phyloP scores from a whole-genome alignment of 129 eudicot genomes.

The Smallanthus sonchifolius region DNA sequence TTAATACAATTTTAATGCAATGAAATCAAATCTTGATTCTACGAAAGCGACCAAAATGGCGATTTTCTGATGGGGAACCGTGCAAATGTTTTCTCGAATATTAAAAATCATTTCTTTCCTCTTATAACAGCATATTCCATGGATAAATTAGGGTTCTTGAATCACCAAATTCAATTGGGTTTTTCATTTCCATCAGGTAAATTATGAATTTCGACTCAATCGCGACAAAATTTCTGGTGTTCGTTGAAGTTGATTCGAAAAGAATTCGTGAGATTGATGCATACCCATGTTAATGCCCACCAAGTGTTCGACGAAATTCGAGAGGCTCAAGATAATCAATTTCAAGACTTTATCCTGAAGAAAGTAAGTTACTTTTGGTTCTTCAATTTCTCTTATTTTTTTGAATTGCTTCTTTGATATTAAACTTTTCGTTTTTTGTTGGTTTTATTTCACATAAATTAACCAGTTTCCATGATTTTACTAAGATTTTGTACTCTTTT shows the following conservation, averaged over 20 bases:
- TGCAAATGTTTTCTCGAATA: slow-evolving; percentile 11
- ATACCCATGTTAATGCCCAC: slow-evolving; percentile 7
- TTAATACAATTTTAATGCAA: slow-evolving; percentile 8
- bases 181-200: neutral
- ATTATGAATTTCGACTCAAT: neutral
- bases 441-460: neutral
- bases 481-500: neutral
- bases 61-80: slow-evolving; percentile 14
- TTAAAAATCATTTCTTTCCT: slow-evolving; percentile 7
- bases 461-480: neutral
- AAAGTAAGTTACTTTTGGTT: slow-evolving; percentile 13
- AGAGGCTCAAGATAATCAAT: neutral
- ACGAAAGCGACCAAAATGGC: slow-evolving; percentile 19
- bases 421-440: neutral
- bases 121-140: neutral
- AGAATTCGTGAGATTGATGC: neutral
- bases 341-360: neutral
- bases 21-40: slow-evolving; percentile 1
- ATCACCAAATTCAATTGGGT: neutral
- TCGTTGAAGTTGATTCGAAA: neutral
- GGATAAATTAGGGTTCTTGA: neutral
- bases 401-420: neutral
- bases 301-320: slow-evolving; percentile 18
- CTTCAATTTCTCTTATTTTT: too few relatives aligned
- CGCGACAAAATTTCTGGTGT: neutral